A percentile compares a stretch with the other conserved stretches of the same genome.
These are phyloP conservation scores for Gaultheria prostrata DNA, from an alignment of 148 eudicot genomes.

Conservation along the genomic window DNA sequence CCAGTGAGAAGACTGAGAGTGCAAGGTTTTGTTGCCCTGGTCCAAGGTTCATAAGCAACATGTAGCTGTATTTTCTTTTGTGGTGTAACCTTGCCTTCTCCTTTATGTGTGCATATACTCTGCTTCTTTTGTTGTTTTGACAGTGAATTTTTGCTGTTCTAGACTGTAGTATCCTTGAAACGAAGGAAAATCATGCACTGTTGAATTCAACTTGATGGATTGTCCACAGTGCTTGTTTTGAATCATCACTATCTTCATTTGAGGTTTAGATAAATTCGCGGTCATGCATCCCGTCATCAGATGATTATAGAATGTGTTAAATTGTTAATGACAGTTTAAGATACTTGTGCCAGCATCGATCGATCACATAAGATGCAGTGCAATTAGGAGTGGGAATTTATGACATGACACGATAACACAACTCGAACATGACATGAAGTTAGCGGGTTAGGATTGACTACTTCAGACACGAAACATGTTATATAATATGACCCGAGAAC, in stretches of 20 bases:
- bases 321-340: neutral
- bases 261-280: neutral
- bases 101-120: neutral
- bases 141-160: neutral
- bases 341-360: neutral
- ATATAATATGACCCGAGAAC: too few species aligned
- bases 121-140: neutral
- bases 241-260: neutral
- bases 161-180: neutral
- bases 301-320: neutral
- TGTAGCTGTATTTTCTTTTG: neutral
- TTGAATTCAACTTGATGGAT: neutral
- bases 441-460: too few species aligned
- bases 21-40: neutral
- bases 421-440: too few species aligned
- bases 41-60: neutral
- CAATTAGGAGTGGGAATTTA: too few species aligned
- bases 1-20: constrained; percentile 32
- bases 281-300: neutral
- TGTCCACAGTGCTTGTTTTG: neutral
- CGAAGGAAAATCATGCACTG: neutral
- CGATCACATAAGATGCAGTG: too few species aligned
- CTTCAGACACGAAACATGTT: too few species aligned
- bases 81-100: neutral
- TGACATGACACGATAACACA: too few species aligned